Evolutionary conservation across 1,284 basidiomycete genomes (phyloP).

Genomic region (Trichosporon faecale): DNA sequence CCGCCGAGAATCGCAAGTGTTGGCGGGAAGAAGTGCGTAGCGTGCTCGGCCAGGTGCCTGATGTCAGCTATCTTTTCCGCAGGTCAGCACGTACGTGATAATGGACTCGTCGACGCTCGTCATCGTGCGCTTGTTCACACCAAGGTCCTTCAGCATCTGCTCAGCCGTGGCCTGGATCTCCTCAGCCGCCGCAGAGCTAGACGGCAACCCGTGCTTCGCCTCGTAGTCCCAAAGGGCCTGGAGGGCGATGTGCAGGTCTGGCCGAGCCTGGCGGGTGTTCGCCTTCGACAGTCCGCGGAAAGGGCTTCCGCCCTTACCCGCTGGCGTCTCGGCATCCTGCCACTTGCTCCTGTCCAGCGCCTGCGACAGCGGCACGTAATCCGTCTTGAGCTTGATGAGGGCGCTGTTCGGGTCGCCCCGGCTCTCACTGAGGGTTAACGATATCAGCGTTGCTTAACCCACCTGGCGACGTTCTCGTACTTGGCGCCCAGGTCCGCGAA

Average conservation of each 20-base stretch:
- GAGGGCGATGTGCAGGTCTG: constrained; percentile 65
- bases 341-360: constrained; percentile 58
- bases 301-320: constrained; percentile 51
- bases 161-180: constrained; percentile 64
- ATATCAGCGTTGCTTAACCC: constrained; percentile 41
- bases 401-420: not conserved
- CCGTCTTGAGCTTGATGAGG: constrained; percentile 62
- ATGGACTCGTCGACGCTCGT: constrained; percentile 58
- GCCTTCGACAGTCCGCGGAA: constrained; percentile 68
- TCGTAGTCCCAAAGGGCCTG: constrained; percentile 83
- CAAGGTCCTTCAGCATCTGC: constrained; percentile 60
- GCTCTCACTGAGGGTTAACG: constrained; percentile 1
- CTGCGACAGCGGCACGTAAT: constrained; percentile 63
- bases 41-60: constrained; percentile 65
- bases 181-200: constrained; percentile 53
- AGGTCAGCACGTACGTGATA: constrained; percentile 33
- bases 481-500: constrained; percentile 79
- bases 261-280: constrained; percentile 74
- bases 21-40: constrained; percentile 79
- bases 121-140: constrained; percentile 65
- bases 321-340: constrained; percentile 25
- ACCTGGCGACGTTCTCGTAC: constrained; percentile 81
- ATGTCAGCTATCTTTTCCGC: constrained; percentile 3
- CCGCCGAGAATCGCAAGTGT: constrained; percentile 91
- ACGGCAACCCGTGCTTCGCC: constrained; percentile 62